A percentile compares a stretch with the other conserved stretches of the same genome.
These are phyloP conservation scores for Hypomontagnella monticulosa DNA, from an alignment of 495 filamentous ascomycete species.

Conservation along the genomic window DNA sequence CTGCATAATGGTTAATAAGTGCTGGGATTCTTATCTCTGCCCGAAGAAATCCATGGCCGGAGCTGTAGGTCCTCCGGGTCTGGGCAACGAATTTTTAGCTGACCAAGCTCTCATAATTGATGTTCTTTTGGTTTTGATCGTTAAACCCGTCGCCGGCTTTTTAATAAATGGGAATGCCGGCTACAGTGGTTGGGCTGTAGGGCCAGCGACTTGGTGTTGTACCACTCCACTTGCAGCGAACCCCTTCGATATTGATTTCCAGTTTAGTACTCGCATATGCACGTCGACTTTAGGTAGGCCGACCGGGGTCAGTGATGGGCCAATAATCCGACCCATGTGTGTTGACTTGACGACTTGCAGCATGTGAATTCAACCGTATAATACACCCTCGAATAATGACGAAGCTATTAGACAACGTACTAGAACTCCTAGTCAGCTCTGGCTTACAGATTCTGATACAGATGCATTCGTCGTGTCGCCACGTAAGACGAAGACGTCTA, in stretches of 20 bases:
- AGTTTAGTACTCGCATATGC: constrained; percentile 23
- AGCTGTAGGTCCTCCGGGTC: constrained; percentile 11
- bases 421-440: neutral
- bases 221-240: constrained; percentile 36
- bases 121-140: constrained; percentile 21
- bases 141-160: constrained; percentile 30
- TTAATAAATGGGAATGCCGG: constrained; percentile 22
- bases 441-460: neutral
- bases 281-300: constrained; percentile 14
- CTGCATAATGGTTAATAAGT: constrained; percentile 10
- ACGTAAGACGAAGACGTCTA: neutral
- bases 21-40: constrained; percentile 18
- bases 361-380: constrained; percentile 37
- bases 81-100: constrained; percentile 21
- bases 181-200: constrained; percentile 33
- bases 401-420: constrained; percentile 1
- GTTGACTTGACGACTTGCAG: constrained; percentile 13
- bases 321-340: constrained; percentile 27
- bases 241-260: constrained; percentile 37
- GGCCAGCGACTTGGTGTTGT: constrained; percentile 35
- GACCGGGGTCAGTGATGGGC: neutral
- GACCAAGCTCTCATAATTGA: constrained; percentile 31
- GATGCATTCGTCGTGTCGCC: neutral
- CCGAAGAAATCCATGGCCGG: constrained; percentile 6
- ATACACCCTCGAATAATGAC: constrained; percentile 24